phyloP scores from a whole-genome alignment of 805 yeast genomes.

The Yarrowia phangngaensis region DNA sequence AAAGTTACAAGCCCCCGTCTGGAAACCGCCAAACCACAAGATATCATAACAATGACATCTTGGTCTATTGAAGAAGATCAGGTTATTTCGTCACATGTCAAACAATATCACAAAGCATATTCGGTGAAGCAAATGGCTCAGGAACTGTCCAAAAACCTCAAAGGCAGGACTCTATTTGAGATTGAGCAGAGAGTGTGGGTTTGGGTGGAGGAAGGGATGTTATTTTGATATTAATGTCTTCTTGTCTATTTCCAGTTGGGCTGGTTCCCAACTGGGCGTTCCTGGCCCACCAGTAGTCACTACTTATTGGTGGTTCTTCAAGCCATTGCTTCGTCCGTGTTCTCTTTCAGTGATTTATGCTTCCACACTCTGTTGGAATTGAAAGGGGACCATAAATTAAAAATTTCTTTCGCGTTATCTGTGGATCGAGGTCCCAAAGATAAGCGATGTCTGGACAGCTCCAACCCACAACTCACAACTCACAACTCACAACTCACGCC shows the following conservation, averaged over 20 bases:
- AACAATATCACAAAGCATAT: conserved; percentile 20
- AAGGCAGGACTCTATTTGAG: conserved; percentile 4
- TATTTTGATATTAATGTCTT: conserved; percentile 11
- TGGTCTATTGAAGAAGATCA: conserved; percentile 23
- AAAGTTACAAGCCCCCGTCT: too few relatives aligned
- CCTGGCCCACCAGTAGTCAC: conserved; percentile 1
- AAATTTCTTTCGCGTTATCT: too few relatives aligned
- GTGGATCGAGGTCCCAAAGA: too few relatives aligned
- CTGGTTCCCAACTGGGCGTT: not conserved
- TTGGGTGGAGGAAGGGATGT: conserved; percentile 20
- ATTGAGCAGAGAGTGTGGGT: conserved; percentile 24
- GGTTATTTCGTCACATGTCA: conserved; percentile 15
- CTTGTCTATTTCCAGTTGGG: too few relatives aligned
- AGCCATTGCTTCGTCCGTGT: too few relatives aligned
- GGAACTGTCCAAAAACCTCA: conserved; percentile 13
- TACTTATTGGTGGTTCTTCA: too few relatives aligned
- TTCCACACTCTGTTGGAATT: too few relatives aligned
- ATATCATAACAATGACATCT: not conserved
- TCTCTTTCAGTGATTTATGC: too few relatives aligned
- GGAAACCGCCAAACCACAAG: not conserved
- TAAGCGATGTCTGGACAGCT: too few relatives aligned
- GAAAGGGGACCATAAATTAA: too few relatives aligned
- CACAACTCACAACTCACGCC: too few relatives aligned
- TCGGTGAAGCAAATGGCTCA: conserved; percentile 19
- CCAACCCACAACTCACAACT: too few relatives aligned